phyloP scores from a whole-genome alignment of 805 yeast genomes.

The Ogataea thermomethanolica region DNA sequence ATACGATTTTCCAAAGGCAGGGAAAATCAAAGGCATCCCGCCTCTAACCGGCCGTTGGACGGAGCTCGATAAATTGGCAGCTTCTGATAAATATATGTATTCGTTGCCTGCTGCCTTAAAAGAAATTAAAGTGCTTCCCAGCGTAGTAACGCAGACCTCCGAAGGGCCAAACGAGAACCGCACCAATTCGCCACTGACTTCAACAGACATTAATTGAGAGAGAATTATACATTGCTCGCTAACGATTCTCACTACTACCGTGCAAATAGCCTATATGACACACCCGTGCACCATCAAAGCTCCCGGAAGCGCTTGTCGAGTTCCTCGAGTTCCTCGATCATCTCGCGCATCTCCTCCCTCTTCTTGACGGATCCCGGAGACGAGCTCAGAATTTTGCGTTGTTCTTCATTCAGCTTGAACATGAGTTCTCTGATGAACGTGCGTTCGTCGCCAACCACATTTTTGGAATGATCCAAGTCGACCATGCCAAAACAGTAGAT shows the following conservation, averaged over 20 bases:
- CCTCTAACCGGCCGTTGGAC: conserved; percentile 19
- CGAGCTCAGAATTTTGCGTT: conserved; percentile 1
- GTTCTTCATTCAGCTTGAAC: conserved; percentile 15
- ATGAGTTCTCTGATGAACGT: conserved; percentile 14
- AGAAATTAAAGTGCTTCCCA: conserved; percentile 20
- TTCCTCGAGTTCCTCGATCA: conserved; percentile 23
- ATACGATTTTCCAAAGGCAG: conserved; percentile 22
- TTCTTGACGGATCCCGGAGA: conserved; percentile 4
- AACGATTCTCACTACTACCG: no score
- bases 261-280: background rate
- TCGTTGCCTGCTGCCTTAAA: conserved; percentile 13
- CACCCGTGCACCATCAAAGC: conserved; percentile 4
- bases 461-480: conserved; percentile 51
- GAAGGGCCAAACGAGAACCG: conserved; percentile 12
- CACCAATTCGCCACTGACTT: conserved; percentile 12
- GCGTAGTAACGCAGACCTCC: conserved; percentile 13
- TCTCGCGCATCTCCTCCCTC: conserved; percentile 10
- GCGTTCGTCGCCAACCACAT: conserved; percentile 15
- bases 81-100: conserved; percentile 17
- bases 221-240: background rate
- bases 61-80: conserved; percentile 11
- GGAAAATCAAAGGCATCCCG: conserved; percentile 21
- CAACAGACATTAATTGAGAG: conserved; percentile 14
- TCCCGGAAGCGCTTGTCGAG: conserved; percentile 20
- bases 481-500: conserved; percentile 64